phyloP scores from a whole-genome alignment of 352 stramenopile genomes.

The Phytophthora cajani region DNA sequence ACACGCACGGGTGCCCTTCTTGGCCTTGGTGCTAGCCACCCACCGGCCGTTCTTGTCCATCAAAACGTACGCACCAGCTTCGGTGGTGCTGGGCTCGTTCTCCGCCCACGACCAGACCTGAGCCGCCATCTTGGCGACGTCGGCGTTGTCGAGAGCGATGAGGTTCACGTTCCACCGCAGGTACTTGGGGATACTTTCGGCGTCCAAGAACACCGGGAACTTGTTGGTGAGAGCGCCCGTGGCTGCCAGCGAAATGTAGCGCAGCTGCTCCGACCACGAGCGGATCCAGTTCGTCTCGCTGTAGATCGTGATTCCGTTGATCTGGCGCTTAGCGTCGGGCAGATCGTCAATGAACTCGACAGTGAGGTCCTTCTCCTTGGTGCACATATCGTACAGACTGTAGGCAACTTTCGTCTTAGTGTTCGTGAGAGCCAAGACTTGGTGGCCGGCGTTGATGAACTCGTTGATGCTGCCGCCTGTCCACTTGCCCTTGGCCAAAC shows the following conservation, averaged over 20 bases:
- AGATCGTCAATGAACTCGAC: slow-evolving; percentile 52
- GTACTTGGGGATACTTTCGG: slow-evolving; percentile 54
- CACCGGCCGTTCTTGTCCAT: slow-evolving; percentile 51
- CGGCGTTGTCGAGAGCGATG: slow-evolving; percentile 53
- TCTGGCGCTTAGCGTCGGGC: slow-evolving; percentile 41
- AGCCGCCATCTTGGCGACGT: slow-evolving; percentile 62
- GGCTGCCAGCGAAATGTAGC: slow-evolving; percentile 54
- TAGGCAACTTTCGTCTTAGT: slow-evolving; percentile 44
- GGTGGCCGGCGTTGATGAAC: slow-evolving; percentile 51
- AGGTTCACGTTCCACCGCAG: slow-evolving; percentile 67
- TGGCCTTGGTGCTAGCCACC: slow-evolving; percentile 35
- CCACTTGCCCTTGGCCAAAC: slow-evolving; percentile 43
- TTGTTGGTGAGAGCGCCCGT: slow-evolving; percentile 31
- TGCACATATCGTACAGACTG: slow-evolving; percentile 50
- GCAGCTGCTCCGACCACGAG: slow-evolving; percentile 56
- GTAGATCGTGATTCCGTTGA: slow-evolving; percentile 61
- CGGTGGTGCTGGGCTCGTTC: slow-evolving; percentile 49
- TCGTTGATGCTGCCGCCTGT: slow-evolving; percentile 45
- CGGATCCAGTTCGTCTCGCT: slow-evolving; percentile 53
- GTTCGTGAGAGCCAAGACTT: slow-evolving; percentile 55
- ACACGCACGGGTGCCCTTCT: slow-evolving; percentile 43
- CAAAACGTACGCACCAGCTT: slow-evolving; percentile 32
- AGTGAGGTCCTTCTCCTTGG: slow-evolving; percentile 37
- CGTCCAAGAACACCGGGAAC: slow-evolving; percentile 43
- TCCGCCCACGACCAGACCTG: slow-evolving; percentile 65